Conservation (phyloP, 495 filamentous ascomycete species). For the Tuber melanosporum region DNA sequence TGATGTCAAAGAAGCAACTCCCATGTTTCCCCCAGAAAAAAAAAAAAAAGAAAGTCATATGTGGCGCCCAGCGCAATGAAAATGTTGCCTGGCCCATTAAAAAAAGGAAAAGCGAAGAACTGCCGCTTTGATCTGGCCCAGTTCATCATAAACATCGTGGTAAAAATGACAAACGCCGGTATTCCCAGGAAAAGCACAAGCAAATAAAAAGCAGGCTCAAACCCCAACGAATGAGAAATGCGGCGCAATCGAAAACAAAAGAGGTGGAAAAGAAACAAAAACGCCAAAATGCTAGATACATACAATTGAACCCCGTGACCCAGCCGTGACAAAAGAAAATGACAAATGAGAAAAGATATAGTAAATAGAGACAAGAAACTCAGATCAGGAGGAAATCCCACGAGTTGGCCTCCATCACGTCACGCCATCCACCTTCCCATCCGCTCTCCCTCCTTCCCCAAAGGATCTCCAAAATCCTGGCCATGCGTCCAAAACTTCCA, state of each 20-base stretch:
- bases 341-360: conserved; percentile 26
- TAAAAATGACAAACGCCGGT: conserved; percentile 19
- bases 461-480: conserved; percentile 68
- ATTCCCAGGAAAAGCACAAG: conserved; percentile 14
- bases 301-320: conserved; percentile 12
- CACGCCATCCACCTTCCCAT: conserved; percentile 81
- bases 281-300: conserved; percentile 40
- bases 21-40: not conserved
- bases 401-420: conserved; percentile 83
- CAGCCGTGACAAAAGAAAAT: conserved; percentile 21
- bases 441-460: conserved; percentile 60
- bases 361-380: conserved; percentile 35
- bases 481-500: conserved; percentile 81
- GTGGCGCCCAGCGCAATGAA: conserved; percentile 1
- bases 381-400: conserved; percentile 92
- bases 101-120: conserved; percentile 24
- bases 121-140: conserved; percentile 6
- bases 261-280: conserved; percentile 17
- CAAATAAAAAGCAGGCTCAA: conserved; percentile 27
- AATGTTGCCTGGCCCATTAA: conserved; percentile 4
- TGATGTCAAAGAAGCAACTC: not conserved
- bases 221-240: conserved; percentile 20
- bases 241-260: conserved; percentile 9
- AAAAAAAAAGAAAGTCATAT: not conserved
- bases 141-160: conserved; percentile 12